These are phyloP conservation scores for Monosporascus sp. DNA, from an alignment of 2,329 filamentous ascomycete genomes.

Conservation along the genomic window DNA sequence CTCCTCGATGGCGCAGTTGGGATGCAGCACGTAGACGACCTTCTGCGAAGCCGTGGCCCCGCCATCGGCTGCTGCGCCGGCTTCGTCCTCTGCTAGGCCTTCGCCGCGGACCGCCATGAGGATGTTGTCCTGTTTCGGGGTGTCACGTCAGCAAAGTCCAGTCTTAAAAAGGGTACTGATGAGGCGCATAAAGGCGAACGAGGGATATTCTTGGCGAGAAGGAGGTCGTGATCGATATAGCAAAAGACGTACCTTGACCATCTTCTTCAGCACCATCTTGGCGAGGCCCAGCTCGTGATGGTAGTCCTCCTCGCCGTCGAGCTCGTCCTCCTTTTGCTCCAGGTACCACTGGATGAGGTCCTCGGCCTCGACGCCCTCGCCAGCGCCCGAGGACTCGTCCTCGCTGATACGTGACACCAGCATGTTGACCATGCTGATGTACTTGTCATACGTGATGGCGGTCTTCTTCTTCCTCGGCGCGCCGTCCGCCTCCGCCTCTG, in stretches of 20 bases:
- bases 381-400: slow-evolving; percentile 64
- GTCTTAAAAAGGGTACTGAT: neutral
- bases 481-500: slow-evolving; percentile 37
- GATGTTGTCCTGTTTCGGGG: slow-evolving; percentile 66
- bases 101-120: slow-evolving; percentile 72
- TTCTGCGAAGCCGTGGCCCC: slow-evolving; percentile 39
- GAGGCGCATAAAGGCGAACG: too few species aligned
- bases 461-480: slow-evolving; percentile 63
- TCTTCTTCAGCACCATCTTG: slow-evolving; percentile 80
- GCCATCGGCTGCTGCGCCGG: slow-evolving; percentile 37
- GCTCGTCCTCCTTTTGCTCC: slow-evolving; percentile 80
- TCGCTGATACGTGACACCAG: slow-evolving; percentile 79
- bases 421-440: slow-evolving; percentile 82
- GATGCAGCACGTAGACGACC: slow-evolving; percentile 84
- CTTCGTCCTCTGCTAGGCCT: slow-evolving; percentile 45
- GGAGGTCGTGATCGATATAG: neutral
- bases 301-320: slow-evolving; percentile 77
- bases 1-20: slow-evolving; percentile 82
- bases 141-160: slow-evolving; percentile 20
- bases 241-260: slow-evolving; percentile 72
- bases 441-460: slow-evolving; percentile 86
- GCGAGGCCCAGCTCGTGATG: slow-evolving; percentile 51
- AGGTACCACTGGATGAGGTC: slow-evolving; percentile 84
- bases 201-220: too few species aligned
- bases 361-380: slow-evolving; percentile 81